A percentile compares a stretch with the other conserved stretches of the same genome.
phyloP scores from a whole-genome alignment of 805 yeast genomes.

The Zygoascus bituminiphila region DNA sequence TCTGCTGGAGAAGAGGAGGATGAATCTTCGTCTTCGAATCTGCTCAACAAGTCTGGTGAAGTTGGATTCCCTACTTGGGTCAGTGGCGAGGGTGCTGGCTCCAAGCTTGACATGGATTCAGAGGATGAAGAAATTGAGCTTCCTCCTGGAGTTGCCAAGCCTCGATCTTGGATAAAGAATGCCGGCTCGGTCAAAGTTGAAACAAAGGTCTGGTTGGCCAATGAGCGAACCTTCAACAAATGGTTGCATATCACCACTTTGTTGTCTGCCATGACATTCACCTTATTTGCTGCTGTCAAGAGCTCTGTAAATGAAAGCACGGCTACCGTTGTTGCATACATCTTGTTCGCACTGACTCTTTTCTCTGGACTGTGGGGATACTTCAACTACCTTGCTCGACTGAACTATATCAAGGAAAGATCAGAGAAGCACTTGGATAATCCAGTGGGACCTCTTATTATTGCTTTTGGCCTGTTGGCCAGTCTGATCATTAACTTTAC shows the following conservation, averaged over 20 bases:
- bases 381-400: constrained; percentile 59
- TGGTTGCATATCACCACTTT: constrained; percentile 89
- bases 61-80: constrained; percentile 10
- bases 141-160: constrained; percentile 86
- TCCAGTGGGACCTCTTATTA: constrained; percentile 77
- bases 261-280: constrained; percentile 75
- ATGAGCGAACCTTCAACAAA: constrained; percentile 92
- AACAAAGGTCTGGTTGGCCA: constrained; percentile 97
- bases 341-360: constrained; percentile 71
- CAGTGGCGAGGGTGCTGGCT: constrained; percentile 2
- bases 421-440: constrained; percentile 85
- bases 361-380: constrained; percentile 90
- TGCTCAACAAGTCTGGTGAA: not conserved
- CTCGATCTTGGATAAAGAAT: constrained; percentile 69
- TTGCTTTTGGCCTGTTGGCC: constrained; percentile 58
- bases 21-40: not conserved
- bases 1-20: constrained; percentile 25
- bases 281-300: constrained; percentile 68
- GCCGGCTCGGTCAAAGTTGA: constrained; percentile 91
- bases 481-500: constrained; percentile 67
- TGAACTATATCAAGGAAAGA: constrained; percentile 66
- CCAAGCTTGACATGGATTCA: constrained; percentile 37
- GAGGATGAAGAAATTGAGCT: constrained; percentile 79
- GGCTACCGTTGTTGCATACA: constrained; percentile 66
- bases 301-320: constrained; percentile 47